These are phyloP conservation scores for Colletotrichum cereale DNA, from an alignment of 2,329 filamentous ascomycete genomes.

Conservation along the genomic window DNA sequence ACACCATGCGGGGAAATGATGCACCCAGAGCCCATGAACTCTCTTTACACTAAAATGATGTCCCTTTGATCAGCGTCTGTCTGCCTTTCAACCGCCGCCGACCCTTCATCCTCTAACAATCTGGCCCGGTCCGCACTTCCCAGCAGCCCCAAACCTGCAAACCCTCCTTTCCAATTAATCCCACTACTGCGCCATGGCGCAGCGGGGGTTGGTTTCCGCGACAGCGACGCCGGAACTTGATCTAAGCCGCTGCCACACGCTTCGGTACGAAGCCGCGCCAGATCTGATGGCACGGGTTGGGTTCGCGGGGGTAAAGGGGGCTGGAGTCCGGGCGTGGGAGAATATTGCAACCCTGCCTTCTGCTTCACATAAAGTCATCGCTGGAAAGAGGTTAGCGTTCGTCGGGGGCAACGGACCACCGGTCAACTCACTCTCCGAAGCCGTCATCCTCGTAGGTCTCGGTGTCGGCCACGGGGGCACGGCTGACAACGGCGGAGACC, in stretches of 20 bases:
- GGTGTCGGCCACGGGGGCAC: slow-evolving; percentile 76
- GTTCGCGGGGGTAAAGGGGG: slow-evolving; percentile 12
- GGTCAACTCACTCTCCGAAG: slow-evolving; percentile 81
- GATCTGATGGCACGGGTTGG: slow-evolving; percentile 19
- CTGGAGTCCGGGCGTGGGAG: slow-evolving; percentile 27
- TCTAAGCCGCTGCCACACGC: slow-evolving; percentile 13
- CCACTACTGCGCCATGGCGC: slow-evolving; percentile 14
- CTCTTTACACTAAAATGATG: slow-evolving; percentile 5
- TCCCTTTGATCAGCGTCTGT: slow-evolving; percentile 11
- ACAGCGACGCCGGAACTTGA: slow-evolving; percentile 3
- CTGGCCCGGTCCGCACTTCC: slow-evolving; percentile 1
- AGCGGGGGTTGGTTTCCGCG: slow-evolving; percentile 9
- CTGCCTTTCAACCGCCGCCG: slow-evolving; percentile 9
- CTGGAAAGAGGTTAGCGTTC: slow-evolving; percentile 53
- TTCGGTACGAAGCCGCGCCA: slow-evolving; percentile 26
- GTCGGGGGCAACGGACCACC: neutral
- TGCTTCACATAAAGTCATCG: slow-evolving; percentile 79
- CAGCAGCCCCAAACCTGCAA: slow-evolving; percentile 18
- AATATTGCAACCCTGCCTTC: slow-evolving; percentile 37
- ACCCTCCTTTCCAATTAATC: slow-evolving; percentile 6
- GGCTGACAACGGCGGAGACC: slow-evolving; percentile 78
- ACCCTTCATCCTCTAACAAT: neutral
- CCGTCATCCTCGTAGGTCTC: slow-evolving; percentile 82
- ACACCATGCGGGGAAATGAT: slow-evolving; percentile 4
- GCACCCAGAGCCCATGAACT: neutral